Percentiles rank a stretch among this genome's conserved stretches.
phyloP scores from a whole-genome alignment of 2,329 filamentous ascomycete species.

The Teratosphaeria viscida region DNA sequence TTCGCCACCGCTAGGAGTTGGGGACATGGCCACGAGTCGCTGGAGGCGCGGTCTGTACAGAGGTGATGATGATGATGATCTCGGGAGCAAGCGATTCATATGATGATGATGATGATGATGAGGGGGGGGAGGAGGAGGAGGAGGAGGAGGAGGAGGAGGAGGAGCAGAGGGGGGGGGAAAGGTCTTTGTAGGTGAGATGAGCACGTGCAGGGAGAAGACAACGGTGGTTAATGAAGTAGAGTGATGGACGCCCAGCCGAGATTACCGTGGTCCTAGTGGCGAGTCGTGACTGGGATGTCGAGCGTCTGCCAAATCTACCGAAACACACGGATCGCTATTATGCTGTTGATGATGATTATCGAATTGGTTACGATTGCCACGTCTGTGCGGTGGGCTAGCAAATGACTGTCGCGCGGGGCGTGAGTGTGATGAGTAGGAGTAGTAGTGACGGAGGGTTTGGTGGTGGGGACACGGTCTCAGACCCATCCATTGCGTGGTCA shows the following conservation, averaged over 20 bases:
- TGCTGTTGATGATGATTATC: not conserved
- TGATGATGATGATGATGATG: too few species aligned
- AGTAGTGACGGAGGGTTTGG: too few species aligned
- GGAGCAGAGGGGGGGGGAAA: not conserved
- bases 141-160: not conserved
- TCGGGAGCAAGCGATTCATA: too few species aligned
- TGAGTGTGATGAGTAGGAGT: not conserved
- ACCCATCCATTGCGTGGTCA: not conserved
- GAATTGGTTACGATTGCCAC: not conserved
- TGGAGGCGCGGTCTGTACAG: not conserved
- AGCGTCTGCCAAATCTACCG: constrained; percentile 1
- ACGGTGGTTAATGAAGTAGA: not conserved
- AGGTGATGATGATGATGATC: not conserved
- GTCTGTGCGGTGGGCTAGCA: constrained; percentile 3
- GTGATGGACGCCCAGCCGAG: not conserved
- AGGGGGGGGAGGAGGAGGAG: not conserved
- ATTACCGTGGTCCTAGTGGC: constrained; percentile 1
- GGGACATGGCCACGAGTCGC: not conserved
- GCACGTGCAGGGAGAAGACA: not conserved
- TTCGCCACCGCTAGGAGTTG: not conserved
- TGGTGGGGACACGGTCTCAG: not conserved
- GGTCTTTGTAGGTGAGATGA: not conserved
- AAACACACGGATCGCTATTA: not conserved
- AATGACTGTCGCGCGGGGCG: not conserved
- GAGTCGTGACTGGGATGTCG: not conserved